Percentiles rank a stretch among this genome's conserved stretches.
Conservation (phyloP, 495 filamentous ascomycete species). For the Tirmania nivea region DNA sequence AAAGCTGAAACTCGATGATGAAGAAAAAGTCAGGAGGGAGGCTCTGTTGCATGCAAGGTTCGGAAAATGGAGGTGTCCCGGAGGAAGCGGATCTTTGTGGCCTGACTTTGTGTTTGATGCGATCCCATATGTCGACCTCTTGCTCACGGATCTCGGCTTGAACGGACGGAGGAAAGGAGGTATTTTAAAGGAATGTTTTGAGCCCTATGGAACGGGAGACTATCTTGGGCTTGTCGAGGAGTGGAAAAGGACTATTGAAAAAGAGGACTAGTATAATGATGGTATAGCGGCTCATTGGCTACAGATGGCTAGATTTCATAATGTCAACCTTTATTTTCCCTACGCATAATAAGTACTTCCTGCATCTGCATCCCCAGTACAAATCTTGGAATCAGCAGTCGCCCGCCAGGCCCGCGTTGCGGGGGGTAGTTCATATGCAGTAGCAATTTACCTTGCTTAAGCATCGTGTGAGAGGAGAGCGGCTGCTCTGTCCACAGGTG, state of each 20-base stretch:
- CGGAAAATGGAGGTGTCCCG: conserved; percentile 45
- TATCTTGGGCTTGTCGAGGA: conserved; percentile 15
- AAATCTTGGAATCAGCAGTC: no score
- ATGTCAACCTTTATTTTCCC: no score
- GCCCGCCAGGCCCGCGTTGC: no score
- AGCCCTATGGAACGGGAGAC: conserved; percentile 13
- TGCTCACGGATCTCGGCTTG: conserved; percentile 45
- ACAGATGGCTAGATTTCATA: no score
- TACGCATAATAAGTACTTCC: no score
- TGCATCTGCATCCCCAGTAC: no score
- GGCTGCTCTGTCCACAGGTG: no score
- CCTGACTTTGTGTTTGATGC: conserved; percentile 59
- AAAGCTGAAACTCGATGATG: background rate
- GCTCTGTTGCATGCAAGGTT: conserved; percentile 44
- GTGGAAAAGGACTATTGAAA: conserved; percentile 4
- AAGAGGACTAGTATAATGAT: conserved; percentile 2
- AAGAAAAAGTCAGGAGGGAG: conserved; percentile 26
- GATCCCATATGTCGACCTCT: conserved; percentile 53
- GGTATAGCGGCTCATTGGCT: no score
- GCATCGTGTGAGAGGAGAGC: no score
- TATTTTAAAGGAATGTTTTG: conserved; percentile 8
- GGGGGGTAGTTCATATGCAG: no score
- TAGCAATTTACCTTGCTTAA: no score
- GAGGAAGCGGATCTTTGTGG: conserved; percentile 38
- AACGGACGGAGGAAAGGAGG: conserved; percentile 10